Base-by-base conservation (phyloP, 192 early-diverging fungal species). In the Umbelopsis ramanniana region DNA sequence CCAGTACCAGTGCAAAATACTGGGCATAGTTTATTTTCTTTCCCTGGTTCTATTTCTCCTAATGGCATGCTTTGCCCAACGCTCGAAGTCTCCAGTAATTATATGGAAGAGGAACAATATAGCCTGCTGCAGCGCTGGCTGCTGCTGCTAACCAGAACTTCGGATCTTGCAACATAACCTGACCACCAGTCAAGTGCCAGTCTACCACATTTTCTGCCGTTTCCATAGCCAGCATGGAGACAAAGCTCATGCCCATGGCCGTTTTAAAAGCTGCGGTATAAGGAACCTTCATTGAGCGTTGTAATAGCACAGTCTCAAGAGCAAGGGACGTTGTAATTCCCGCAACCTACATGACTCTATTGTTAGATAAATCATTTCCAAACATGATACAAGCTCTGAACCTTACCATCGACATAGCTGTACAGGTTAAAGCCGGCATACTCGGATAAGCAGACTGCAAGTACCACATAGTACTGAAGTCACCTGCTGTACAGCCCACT, bases 171-270 rank as follows among this genome's bases (percentile, higher is more conserved):
- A 87, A 38, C 40, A 76, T 52, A 1, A 87, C 82, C 29, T 84
- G 72, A 3, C 84, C 84, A 12, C 86, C 86, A 50, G 77, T 87
- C 53, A 87, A 54, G 63, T 83, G 79, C 80, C 78, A 84, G 70
- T 87, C 86, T 8, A 87, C 82, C 0, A 52, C 73, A 69, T 87
- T 87, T 69, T 87, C 86, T 12, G 81, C 79, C 0, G 77, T 55
- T 68, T 87, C 86, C 86, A 87, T 87, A 6, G 80, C 83, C 33
- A 86, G 35, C 86, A 87, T 87, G 1, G 82, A 84, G 29, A 82
- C 81, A 71, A 87, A 68, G 26, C 79, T 81, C 86, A 87, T 87
- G n/a, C 84, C 86, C 33, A 86, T 79, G 22, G 86, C 86, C 1
- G 86, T 87, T 46, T 79, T 81, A 75, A 86, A 84, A 21, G 84